Evolutionary conservation across 495 filamentous ascomycete genomes (phyloP), one percentile per base, ranked within the genome.

Genomic region (Cercophora samala): DNA sequence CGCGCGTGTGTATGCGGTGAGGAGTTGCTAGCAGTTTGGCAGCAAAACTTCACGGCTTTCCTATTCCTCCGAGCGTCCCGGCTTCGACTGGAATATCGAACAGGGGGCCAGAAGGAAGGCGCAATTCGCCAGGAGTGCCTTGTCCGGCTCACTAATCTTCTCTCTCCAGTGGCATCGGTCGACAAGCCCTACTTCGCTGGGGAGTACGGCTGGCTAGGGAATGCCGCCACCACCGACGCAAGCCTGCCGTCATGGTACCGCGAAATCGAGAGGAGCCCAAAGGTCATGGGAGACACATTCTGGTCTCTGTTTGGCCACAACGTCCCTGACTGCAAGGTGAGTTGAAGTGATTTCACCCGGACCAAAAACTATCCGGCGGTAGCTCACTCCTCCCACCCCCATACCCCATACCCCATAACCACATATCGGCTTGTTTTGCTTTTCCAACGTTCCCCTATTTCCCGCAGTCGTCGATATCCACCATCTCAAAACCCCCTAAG

Each of bases 231-330:
- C 11, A 58, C 66, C 17, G 73, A 72, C 51, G 76, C 72, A 13
- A 72, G 80, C 29, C 72, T 85, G 22, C 70, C 75, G 24, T 70
- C 77, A 1, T 85, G 82, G 71, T 84, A 78, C 66, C 70, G 76
- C 53, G 71, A 78, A 58, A 76, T 86, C 62, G 79, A 85, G 63
- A 68, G 73, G 37, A 78, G 75, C 18, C 75, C 80, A 26, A 73
- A 74, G 1, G 77, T 78, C 23, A 74, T 73, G 3, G 83, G 83
- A 1, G 82, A 83, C 69, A 55, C 80, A 19, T 84, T 84, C 68
- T 84, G 82, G 82, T 81, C 79, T 60, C 69, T 83, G 37, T 86
- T 86, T 69, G 79, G 78, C n/a, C 81, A 80, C 64, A 77, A 84
- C 65, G 81, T 80, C 18, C 82, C 82, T 0, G 73, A 84, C 70